phyloP scores from a whole-genome alignment of 768 basidiomycete species.

The Cyclocybe cylindracea region DNA sequence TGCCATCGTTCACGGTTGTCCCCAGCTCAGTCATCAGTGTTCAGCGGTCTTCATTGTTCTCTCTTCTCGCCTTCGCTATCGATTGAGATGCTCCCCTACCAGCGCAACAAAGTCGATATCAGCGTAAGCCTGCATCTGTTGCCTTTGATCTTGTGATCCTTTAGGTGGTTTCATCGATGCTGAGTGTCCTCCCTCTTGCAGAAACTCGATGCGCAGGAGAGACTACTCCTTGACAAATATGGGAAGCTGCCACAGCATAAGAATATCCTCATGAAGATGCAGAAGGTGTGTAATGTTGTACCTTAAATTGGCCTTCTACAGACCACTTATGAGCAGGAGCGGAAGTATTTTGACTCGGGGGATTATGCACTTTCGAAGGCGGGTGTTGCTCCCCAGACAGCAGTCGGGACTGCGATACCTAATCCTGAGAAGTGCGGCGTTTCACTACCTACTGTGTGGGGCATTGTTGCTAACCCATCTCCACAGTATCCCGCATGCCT shows the following conservation, averaged over 20 bases:
- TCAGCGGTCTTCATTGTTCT: conserved; percentile 28
- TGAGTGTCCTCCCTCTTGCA: conserved; percentile 28
- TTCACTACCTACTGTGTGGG: conserved; percentile 1
- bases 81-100: conserved; percentile 66
- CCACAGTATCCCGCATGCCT: conserved; percentile 88
- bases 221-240: conserved; percentile 92
- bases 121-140: conserved; percentile 56
- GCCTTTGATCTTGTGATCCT: conserved; percentile 2
- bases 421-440: conserved; percentile 88
- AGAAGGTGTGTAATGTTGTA: conserved; percentile 65
- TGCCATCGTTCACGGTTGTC: conserved; percentile 20
- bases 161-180: conserved; percentile 18
- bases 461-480: conserved; percentile 16
- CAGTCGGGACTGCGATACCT: conserved; percentile 96
- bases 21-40: conserved; percentile 19
- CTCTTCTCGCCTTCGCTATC: conserved; percentile 19
- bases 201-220: conserved; percentile 87
- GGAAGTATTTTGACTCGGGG: conserved; percentile 99
- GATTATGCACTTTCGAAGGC: conserved; percentile 98
- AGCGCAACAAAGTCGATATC: conserved; percentile 93
- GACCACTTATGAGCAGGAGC: conserved; percentile 61
- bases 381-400: conserved; percentile 82
- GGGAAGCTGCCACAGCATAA: conserved; percentile 94
- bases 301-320: conserved; percentile 10
- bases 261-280: conserved; percentile 92